Conservation (phyloP, 2,329 filamentous ascomycete species). For the Pseudogymnoascus sp. region DNA sequence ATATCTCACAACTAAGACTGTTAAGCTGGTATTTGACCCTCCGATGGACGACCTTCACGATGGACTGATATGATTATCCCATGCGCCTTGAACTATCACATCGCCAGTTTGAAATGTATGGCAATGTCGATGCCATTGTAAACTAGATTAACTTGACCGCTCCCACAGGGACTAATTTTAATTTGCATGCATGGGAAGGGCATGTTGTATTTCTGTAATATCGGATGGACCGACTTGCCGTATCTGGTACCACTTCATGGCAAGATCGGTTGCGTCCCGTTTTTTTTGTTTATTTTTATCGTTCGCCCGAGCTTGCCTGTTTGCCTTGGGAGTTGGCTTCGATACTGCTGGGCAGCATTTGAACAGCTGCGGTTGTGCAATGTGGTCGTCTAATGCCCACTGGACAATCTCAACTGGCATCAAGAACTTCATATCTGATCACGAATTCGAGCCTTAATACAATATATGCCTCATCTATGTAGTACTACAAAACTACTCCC, state of each 20-base stretch:
- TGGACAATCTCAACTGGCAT: not conserved
- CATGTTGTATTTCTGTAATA: not conserved
- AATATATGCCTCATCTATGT: slow-evolving; percentile 3
- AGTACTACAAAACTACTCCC: slow-evolving; percentile 40
- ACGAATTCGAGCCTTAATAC: not conserved
- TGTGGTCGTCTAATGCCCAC: not conserved
- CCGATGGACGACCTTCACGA: not conserved
- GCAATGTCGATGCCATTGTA: not conserved
- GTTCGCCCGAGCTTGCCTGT: not conserved
- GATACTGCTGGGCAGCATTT: not conserved
- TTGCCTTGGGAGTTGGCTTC: not conserved
- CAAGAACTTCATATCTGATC: not conserved
- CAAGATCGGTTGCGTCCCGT: not conserved
- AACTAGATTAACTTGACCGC: not conserved
- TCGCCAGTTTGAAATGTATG: not conserved
- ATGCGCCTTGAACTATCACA: not conserved
- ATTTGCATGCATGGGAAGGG: slow-evolving; percentile 2
- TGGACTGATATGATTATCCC: not conserved
- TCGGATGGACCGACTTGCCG: not conserved
- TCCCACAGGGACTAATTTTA: not conserved
- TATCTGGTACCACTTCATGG: not conserved
- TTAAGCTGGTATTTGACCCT: not conserved
- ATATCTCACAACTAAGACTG: not conserved
- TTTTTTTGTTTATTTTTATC: not conserved
- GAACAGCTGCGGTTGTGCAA: not conserved